Base-by-base conservation (phyloP, 768 basidiomycete species). In the Agaricus sinodeliciosus region DNA sequence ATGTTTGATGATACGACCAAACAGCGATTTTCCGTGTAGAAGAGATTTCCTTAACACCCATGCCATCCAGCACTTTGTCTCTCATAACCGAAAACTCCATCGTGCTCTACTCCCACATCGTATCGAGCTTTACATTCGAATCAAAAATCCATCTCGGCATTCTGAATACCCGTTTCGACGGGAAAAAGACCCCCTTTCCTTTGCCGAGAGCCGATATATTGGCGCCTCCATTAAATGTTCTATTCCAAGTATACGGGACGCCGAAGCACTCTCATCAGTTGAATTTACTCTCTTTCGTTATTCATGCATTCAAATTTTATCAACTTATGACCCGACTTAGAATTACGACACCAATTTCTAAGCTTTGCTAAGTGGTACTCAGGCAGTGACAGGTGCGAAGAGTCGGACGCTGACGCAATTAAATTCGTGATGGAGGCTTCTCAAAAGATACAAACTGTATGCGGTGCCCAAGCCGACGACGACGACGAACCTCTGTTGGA, bases 31-130 rank as follows among this genome's bases (percentile, higher is more conserved):
- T n/a, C n/a, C n/a, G n/a, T n/a, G n/a, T n/a, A n/a, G n/a, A n/a
- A n/a, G n/a, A n/a, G n/a, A n/a, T 19, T 49, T 49, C 16, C 27
- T 49, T n/a, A 49, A 41, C n/a, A 37, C 48, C 3, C 39, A 42
- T 9, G 39, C 48, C 12, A 16, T 49, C 16, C 48, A 49, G 26
- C 26, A 41, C 12, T 49, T 49, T 12, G 48, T 49, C 16, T 16
- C 39, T 7, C 48, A 42, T 3, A 42, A 42, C n/a, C 15, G 26
- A 8, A 49, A 49, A 18, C 39, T 42, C 2, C 48, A 41, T 49
- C 48, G 48, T 28, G 22, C 28, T 40, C 48, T 42, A 15, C 39
- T 49, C 6, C 48, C 48, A 11, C 48, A 49, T 31, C 48, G 48
- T 19, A 25, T 49, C 3, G 48, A 49, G 39, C 48, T 49, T 25